phyloP scores from a whole-genome alignment of 2,329 filamentous ascomycete species.

The Hypoxylon sp. region DNA sequence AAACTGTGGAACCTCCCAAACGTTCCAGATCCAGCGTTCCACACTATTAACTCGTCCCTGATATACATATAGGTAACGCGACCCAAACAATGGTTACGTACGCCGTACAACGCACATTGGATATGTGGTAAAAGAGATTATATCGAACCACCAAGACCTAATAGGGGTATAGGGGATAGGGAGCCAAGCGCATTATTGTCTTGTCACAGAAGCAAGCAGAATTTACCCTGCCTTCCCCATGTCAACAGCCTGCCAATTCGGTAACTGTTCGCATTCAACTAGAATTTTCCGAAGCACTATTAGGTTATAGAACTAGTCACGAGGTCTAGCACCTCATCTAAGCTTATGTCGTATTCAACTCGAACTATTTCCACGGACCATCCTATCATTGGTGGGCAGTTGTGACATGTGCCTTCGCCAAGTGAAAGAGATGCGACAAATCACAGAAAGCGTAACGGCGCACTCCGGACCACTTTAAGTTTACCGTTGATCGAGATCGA shows the following conservation, averaged over 20 bases:
- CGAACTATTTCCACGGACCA: slow-evolving; percentile 13
- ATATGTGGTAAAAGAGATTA: slow-evolving; percentile 9
- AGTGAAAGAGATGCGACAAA: slow-evolving; percentile 22
- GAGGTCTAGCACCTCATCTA: slow-evolving; percentile 34
- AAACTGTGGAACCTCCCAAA: slow-evolving; percentile 32
- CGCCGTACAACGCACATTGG: slow-evolving; percentile 12
- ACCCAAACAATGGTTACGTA: slow-evolving; percentile 18
- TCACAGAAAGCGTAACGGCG: slow-evolving; percentile 16
- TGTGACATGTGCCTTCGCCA: slow-evolving; percentile 17
- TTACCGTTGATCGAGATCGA: slow-evolving; percentile 35
- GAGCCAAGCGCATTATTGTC: neutral
- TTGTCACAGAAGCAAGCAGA: slow-evolving; percentile 7
- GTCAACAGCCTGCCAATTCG: neutral
- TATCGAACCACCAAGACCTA: slow-evolving; percentile 12
- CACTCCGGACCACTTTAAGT: neutral
- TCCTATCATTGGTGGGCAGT: slow-evolving; percentile 15
- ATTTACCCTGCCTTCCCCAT: neutral
- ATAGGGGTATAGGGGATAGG: slow-evolving; percentile 3
- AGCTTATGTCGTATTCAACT: slow-evolving; percentile 32
- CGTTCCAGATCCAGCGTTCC: slow-evolving; percentile 37
- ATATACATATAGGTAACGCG: slow-evolving; percentile 19
- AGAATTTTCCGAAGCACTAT: slow-evolving; percentile 3
- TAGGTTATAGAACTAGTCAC: slow-evolving; percentile 26
- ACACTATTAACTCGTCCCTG: neutral
- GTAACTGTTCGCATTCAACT: neutral